These are phyloP conservation scores for Dryas alaskensis DNA, from an alignment of 306 rosid species.

Conservation along the genomic window DNA sequence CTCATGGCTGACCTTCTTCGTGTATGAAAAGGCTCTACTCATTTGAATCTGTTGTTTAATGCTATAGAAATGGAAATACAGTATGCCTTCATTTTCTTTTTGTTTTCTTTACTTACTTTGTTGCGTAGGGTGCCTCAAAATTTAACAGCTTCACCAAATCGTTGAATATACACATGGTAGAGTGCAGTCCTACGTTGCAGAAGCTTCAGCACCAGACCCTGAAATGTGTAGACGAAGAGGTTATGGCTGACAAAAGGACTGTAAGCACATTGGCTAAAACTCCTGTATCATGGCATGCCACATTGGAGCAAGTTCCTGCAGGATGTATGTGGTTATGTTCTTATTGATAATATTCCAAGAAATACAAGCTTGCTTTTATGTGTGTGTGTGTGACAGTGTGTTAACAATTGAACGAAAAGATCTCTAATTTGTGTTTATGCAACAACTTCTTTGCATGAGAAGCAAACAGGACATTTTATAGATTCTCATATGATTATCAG, in stretches of 20 bases:
- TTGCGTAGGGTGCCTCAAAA: constrained; percentile 73
- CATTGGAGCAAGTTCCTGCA: constrained; percentile 84
- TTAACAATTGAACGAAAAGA: background rate
- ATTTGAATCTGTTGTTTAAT: constrained; percentile 8
- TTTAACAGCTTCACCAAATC: constrained; percentile 61
- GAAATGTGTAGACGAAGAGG: constrained; percentile 59
- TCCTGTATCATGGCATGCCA: constrained; percentile 91
- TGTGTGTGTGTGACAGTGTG: background rate
- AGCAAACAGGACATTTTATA: constrained; percentile 1
- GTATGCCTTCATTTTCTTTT: background rate
- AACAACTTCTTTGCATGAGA: background rate
- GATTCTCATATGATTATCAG: background rate
- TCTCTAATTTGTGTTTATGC: background rate
- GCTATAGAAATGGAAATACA: background rate
- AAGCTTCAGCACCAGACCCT: constrained; percentile 75
- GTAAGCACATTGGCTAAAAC: constrained; percentile 62
- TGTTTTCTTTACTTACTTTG: constrained; percentile 13
- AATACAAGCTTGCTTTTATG: background rate
- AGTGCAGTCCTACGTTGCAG: constrained; percentile 85
- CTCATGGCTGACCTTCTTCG: constrained; percentile 92
- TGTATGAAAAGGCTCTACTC: constrained; percentile 37
- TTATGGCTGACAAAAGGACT: constrained; percentile 39
- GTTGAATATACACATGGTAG: constrained; percentile 78
- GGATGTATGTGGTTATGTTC: constrained; percentile 63
- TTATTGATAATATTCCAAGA: background rate